Base-by-base conservation (phyloP, 2,329 filamentous ascomycete genomes). In the Aulographum hederae region DNA sequence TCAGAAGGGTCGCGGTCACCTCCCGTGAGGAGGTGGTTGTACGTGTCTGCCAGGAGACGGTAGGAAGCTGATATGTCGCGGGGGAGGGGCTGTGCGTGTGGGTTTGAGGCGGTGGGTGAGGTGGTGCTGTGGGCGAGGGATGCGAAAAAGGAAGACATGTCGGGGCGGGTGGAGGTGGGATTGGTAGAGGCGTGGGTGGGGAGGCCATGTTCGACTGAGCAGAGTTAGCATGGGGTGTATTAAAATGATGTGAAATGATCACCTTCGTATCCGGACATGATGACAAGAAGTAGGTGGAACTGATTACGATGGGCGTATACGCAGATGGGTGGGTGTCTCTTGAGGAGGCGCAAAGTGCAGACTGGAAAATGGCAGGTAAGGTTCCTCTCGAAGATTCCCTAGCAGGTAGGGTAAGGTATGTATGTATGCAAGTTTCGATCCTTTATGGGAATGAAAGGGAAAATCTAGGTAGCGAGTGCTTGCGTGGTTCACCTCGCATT, bases 61-160 rank as follows among this genome's bases (percentile, higher is more conserved):
- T 65, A 73, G 2, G 66, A 63, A 2, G 69, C 69, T 28, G 64
- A 61, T 40, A 75, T 59, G 42, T 75, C 69, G 34, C 61, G 60
- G 2, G 71, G 71, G 4, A 70, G 60, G 1, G 71, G 71, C 1
- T 69, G 47, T 2, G 70, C 65, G 47, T 73, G 53, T n/a, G 57
- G 54, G 42, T 73, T 67, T 13, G 33, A 60, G n/a, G n/a, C n/a
- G n/a, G n/a, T n/a, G n/a, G n/a, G n/a, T n/a, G n/a, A n/a, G 58
- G 30, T 52, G 50, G 17, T 44, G 43, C 27, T 63, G 65, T 28
- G 52, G 43, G 34, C 54, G 37, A 75, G 65, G 28, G 66, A 65
- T 35, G 63, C 61, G 54, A 73, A 73, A 58, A 76, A 75, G 42
- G 69, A 71, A 26, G 65, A 69, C 26, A 75, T 62, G 47, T 76